These are phyloP conservation scores for Dendrothele bispora DNA, from an alignment of 768 basidiomycete species.

Conservation along the genomic window DNA sequence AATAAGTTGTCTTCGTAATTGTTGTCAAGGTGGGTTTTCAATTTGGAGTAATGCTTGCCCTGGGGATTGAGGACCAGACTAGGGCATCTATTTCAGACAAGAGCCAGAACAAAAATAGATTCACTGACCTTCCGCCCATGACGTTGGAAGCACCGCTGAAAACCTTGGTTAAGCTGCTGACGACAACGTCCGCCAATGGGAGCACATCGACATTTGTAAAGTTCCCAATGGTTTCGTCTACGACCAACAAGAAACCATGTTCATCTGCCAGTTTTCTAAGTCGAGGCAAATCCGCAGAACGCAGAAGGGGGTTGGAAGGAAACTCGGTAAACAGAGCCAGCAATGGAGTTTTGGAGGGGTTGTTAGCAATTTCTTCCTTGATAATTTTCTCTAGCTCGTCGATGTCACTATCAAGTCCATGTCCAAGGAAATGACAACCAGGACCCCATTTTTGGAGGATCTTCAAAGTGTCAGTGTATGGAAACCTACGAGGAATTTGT, in stretches of 20 bases:
- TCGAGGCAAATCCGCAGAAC: slow-evolving; percentile 75
- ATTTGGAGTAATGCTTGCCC: slow-evolving; percentile 60
- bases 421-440: slow-evolving; percentile 86
- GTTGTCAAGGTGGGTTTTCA: slow-evolving; percentile 59
- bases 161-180: slow-evolving; percentile 89
- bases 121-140: slow-evolving; percentile 99
- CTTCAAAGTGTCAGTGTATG: slow-evolving; percentile 94
- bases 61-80: slow-evolving; percentile 89
- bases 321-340: slow-evolving; percentile 90
- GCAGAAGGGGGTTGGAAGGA: slow-evolving; percentile 91
- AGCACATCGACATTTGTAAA: slow-evolving; percentile 91
- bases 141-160: slow-evolving; percentile 95
- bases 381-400: slow-evolving; percentile 69
- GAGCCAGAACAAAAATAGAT: slow-evolving; percentile 19
- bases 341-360: slow-evolving; percentile 56
- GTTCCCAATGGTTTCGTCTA: slow-evolving; percentile 96
- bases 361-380: slow-evolving; percentile 35
- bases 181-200: slow-evolving; percentile 85
- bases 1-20: slow-evolving; percentile 87
- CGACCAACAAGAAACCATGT: slow-evolving; percentile 82
- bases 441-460: slow-evolving; percentile 95
- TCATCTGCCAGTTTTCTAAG: slow-evolving; percentile 82
- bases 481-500: slow-evolving; percentile 57
- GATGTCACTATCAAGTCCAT: slow-evolving; percentile 75
- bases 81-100: neutral